A percentile compares a stretch with the other conserved stretches of the same genome.
Conservation (phyloP, 2,329 filamentous ascomycete genomes). For the Fusarium solani-melongenae region DNA sequence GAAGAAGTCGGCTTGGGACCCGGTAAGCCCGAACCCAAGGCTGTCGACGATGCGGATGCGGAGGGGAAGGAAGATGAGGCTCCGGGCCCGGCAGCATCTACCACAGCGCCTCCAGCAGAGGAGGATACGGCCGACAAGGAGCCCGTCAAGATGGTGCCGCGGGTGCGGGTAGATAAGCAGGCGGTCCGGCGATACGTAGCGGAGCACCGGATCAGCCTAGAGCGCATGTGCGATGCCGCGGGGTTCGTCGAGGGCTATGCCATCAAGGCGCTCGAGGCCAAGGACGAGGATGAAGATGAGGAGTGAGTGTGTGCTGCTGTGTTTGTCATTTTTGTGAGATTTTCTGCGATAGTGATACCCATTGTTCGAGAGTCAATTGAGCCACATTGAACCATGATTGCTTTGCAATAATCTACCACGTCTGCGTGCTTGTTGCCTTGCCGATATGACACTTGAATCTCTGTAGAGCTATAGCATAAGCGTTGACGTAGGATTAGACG, state of each 20-base stretch:
- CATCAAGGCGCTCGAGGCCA: constrained; percentile 53
- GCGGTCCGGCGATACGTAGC: constrained; percentile 75
- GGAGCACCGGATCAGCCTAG: constrained; percentile 70
- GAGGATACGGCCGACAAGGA: constrained; percentile 43
- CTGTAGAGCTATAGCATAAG: too few relatives aligned
- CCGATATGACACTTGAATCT: not conserved
- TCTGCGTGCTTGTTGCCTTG: not conserved
- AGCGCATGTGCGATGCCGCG: constrained; percentile 75
- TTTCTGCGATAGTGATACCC: constrained; percentile 40
- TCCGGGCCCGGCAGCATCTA: constrained; percentile 15
- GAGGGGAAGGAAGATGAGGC: constrained; percentile 38
- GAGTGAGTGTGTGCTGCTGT: constrained; percentile 12
- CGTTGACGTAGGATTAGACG: not conserved
- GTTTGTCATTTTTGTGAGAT: constrained; percentile 16
- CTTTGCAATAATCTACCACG: not conserved
- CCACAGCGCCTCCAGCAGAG: constrained; percentile 30
- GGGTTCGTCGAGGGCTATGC: constrained; percentile 80
- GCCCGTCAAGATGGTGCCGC: constrained; percentile 50
- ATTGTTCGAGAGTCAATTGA: constrained; percentile 24
- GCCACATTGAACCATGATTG: not conserved
- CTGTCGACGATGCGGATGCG: constrained; percentile 14
- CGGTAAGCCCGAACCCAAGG: constrained; percentile 47
- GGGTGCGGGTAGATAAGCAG: constrained; percentile 65
- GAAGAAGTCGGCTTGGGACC: constrained; percentile 65
- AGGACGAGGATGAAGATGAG: constrained; percentile 45